Evolutionary conservation across 805 yeast genomes (phyloP).

Genomic region (Barnettozyma wickerhamii): DNA sequence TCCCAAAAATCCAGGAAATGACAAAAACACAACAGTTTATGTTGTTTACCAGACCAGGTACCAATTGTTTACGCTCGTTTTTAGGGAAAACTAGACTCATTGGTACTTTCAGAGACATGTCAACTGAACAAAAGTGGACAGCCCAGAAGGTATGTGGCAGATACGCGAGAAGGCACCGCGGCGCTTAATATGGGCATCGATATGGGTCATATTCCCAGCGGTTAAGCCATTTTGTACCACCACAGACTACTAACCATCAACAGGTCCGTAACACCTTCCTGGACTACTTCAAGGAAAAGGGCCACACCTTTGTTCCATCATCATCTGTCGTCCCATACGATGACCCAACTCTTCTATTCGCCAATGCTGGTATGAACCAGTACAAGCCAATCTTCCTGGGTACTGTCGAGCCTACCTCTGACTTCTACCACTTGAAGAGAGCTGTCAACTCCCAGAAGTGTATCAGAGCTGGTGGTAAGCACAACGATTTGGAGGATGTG

Average conservation of each 20-base stretch:
- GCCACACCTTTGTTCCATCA: conserved; percentile 83
- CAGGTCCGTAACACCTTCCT: conserved; percentile 80
- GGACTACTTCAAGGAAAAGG: conserved; percentile 64
- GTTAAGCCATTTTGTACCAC: neutral
- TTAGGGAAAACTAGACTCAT: conserved; percentile 7
- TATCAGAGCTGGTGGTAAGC: conserved; percentile 99
- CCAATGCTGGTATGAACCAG: conserved; percentile 99
- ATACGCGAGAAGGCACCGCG: neutral
- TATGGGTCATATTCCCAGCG: neutral
- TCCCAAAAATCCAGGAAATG: neutral
- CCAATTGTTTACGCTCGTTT: conserved; percentile 9
- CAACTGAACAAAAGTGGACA: conserved; percentile 29
- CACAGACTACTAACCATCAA: neutral
- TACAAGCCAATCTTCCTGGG: conserved; percentile 97
- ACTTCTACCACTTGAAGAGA: conserved; percentile 76
- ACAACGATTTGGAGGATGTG: conserved; percentile 95
- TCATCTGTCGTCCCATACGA: conserved; percentile 97
- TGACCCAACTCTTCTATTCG: conserved; percentile 93
- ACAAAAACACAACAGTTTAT: conserved; percentile 10
- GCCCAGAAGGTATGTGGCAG: conserved; percentile 23
- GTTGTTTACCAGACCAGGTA: conserved; percentile 14
- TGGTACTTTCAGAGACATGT: conserved; percentile 19
- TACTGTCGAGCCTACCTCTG: conserved; percentile 92
- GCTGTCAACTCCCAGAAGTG: conserved; percentile 97
- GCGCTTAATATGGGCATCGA: conserved; percentile 3